Evolutionary conservation across 163 green algal species (phyloP), one percentile per base, ranked within the genome.

Genomic region (Scenedesmus sp.): DNA sequence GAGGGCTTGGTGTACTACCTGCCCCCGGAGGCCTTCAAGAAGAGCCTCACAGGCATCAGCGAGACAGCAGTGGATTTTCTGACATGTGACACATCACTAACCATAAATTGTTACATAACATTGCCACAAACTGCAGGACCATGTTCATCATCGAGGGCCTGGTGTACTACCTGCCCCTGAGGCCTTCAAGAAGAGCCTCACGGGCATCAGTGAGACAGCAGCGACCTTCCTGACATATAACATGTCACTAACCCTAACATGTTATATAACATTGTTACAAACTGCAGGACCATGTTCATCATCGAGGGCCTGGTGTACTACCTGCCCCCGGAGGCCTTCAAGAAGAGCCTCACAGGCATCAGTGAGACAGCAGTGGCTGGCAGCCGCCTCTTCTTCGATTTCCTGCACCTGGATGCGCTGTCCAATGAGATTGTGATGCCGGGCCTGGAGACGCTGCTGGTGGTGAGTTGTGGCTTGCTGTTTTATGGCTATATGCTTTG

Each of bases 1-100:
- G 96, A 98, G 92, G 96, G 95, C 9, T 94, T 98, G 12, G 89
- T 97, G 57, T 97, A 97, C 93, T 98, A 98, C 91, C 93, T 98
- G 23, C 94, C 93, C 0, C 90, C 90, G 16, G 67, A 56, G 12
- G 90, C 90, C 34, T 79, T 93, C 90, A 90, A 86, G 84, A 46
- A 56, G 59, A 79, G 73, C 56, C 83, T 93, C 13, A 84, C 55
- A 20, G 57, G 57, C 62, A 86, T 93, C 67, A 82, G 57, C 46
- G 90, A 87, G 34, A 82, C 90, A 52, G 90, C 90, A 7, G 83
- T 82, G 56, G 34, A 46, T 46, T 46, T 46, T 46, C 34, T 46
- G 34, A 46, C 34, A 46, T 46, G 34, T 46, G 34, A 46, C 34
- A 46, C 34, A 46, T 46, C 34, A 13, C 82, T 6, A 73, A 4